Base-by-base conservation (phyloP, 305 asterid species). In the Lippia alba region DNA sequence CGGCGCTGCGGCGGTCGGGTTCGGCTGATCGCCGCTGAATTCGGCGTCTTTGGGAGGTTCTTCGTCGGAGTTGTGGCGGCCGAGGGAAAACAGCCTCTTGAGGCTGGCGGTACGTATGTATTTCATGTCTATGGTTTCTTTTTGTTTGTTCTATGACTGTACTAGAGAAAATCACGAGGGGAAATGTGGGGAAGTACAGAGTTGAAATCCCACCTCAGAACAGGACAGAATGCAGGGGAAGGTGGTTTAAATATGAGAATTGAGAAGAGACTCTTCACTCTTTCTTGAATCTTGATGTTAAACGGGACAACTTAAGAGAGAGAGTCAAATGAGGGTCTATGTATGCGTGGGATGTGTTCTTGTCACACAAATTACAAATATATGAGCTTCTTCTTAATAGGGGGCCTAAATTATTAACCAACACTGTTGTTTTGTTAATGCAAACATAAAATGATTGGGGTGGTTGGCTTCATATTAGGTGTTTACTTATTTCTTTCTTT, bases 71-170 rank as follows among this genome's bases (percentile, higher is more conserved):
- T 83, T 72, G 4, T 84, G 95, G 17, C 95, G 84, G 58, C 79
- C 82, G 39, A 86, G 78, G 12, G 97, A 94, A 32, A 94, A 94
- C n/a, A 94, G 87, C 79, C 98, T 74, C 85, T 88, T 91, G 8
- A 91, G 76, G 80, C 96, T 94, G 66, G 86, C 79, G 56, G 94
- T 87, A 70, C 97, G 90, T 59, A 91, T 87, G 77, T 91, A 91
- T 78, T 76, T 89, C 98, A 91, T 91, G 67, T 39, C 45, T 1
- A 24, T 24, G 30, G 1, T 24, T 24, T 4, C 41, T 36, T 34
- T 73, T 46, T n/a, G n/a, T n/a, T n/a, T 24, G 30, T 24, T 24
- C 3, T 24, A 24, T 24, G 30, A 3, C 2, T 56, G 59, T 58
- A 34, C 50, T 54, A 48, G 3, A 2, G 39, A 53, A 55, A 63